Conservation (phyloP, 2,329 filamentous ascomycete species). For the Leptographium lundbergii region DNA sequence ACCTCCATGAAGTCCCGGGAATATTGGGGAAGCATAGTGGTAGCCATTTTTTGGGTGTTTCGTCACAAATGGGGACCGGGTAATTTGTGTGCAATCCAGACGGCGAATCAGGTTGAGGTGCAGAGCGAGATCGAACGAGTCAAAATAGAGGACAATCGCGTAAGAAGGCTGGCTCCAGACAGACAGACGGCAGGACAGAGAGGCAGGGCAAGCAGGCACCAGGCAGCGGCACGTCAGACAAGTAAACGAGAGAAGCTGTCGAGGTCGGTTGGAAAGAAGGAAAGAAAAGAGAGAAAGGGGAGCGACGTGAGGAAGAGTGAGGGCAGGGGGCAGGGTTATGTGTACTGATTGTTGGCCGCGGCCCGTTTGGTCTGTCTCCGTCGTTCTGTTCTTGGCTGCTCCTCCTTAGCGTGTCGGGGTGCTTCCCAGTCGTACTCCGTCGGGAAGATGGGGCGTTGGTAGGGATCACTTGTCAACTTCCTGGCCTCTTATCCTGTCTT, state of each 20-base stretch:
- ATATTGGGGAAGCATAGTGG: slow-evolving; percentile 2
- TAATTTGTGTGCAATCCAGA: not conserved
- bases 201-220: not conserved
- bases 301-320: not conserved
- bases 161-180: not conserved
- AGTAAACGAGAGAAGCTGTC: not conserved
- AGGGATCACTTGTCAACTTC: not conserved
- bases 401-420: not conserved
- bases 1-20: slow-evolving; percentile 9
- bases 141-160: not conserved
- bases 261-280: not conserved
- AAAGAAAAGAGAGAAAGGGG: not conserved
- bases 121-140: not conserved
- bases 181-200: not conserved
- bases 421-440: not conserved
- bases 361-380: not conserved
- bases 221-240: not conserved
- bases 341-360: not conserved
- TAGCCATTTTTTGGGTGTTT: not conserved
- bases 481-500: not conserved
- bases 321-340: not conserved
- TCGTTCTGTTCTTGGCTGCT: not conserved
- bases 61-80: not conserved
- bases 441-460: not conserved
- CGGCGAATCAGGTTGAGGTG: not conserved